Base-by-base conservation (phyloP, 139 green algal species). In the Pseudopediastrum boryanum region DNA sequence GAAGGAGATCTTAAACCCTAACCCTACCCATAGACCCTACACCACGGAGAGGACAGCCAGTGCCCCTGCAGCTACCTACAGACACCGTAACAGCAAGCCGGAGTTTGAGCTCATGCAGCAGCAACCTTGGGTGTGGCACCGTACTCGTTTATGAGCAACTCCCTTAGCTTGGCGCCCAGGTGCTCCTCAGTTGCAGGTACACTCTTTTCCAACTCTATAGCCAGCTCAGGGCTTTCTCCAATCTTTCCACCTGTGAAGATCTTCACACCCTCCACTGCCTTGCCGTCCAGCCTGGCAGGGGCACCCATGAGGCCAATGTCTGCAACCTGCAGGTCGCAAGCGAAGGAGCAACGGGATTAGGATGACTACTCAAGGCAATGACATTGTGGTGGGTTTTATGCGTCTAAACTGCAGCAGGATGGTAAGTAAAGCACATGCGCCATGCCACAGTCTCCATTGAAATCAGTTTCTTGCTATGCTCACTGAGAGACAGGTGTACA, bases 241-340 rank as follows among this genome's bases (percentile, higher is more conserved):
- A 95, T 88, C 80, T 91, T 93, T 33, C 91, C 95, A 3, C 94
- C 95, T 62, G 95, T 42, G 79, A 97, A 94, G 66, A 98, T 95
- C 77, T 95, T 93, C 29, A 97, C 95, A 1, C 96, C 96, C 78
- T 98, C 92, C 36, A 93, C 85, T 6, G 91, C 91, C 84, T 98
- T 98, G 75, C 91, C 93, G 41, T 95, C 81, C 78, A 91, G 83
- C 84, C 95, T 96, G 73, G 93, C 91, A n/a, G 93, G 92, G 4
- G 86, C 87, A 2, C 95, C 95, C 92, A 99, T 98, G 16, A 98
- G 83, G 0, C 95, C 95, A 64, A 99, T 97, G 84, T 98, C 95
- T 31, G 85, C 95, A 46, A 98, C 94, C 79, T 97, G 90, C 4
- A 65, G 13, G 10, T 31, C 25, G 35, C 33, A 65, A 10, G n/a